phyloP scores from a whole-genome alignment of 805 yeast species.

The Lachancea meyersii region DNA sequence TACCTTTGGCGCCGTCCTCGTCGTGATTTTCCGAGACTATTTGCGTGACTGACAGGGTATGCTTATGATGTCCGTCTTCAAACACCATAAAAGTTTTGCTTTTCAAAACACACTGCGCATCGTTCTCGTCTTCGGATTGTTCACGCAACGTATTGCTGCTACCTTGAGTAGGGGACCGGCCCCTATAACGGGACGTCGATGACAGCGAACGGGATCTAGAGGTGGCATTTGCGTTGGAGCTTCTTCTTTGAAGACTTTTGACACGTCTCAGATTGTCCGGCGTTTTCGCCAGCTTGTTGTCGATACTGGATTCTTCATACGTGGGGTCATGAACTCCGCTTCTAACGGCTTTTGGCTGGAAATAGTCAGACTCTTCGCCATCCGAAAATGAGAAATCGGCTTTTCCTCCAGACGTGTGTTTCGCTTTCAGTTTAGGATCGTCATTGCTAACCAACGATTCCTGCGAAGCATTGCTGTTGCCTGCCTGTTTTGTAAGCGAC shows the following conservation, averaged over 20 bases:
- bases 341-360: neutral
- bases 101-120: constrained; percentile 15
- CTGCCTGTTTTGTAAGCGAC: constrained; percentile 13
- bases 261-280: constrained; percentile 8
- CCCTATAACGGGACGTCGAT: constrained; percentile 6
- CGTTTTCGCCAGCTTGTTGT: constrained; percentile 9
- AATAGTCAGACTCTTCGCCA: constrained; percentile 1
- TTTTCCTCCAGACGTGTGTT: neutral
- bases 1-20: constrained; percentile 12
- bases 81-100: constrained; percentile 22
- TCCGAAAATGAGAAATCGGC: neutral
- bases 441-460: constrained; percentile 22
- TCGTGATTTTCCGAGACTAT: constrained; percentile 14
- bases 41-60: constrained; percentile 20
- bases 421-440: constrained; percentile 8
- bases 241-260: constrained; percentile 7
- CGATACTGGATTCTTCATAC: constrained; percentile 7
- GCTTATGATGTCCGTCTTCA: constrained; percentile 27
- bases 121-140: constrained; percentile 5
- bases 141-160: neutral
- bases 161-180: constrained; percentile 6
- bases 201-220: constrained; percentile 9
- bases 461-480: constrained; percentile 12
- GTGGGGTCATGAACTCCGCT: neutral
- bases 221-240: neutral